Base-by-base conservation (phyloP, 164 flowering plant species). In the Taxillus chinensis region DNA sequence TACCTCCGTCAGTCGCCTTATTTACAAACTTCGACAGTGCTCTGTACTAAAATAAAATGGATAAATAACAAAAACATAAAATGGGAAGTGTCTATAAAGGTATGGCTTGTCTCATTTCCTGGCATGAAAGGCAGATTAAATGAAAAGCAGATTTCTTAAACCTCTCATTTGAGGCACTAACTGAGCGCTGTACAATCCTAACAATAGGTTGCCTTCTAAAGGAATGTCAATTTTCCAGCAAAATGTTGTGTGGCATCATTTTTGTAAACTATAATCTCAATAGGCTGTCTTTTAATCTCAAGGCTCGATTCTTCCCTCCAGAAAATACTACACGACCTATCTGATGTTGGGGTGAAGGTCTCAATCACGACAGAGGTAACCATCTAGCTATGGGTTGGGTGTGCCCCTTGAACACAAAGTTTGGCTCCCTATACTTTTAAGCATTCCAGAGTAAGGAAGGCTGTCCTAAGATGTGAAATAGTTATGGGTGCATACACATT, bases 1-100 rank as follows among this genome's bases (percentile, higher is more conserved):
- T 81, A 65, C 97, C 95, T 57, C 97, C 95, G 80, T 95, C 99
- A 53, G 99, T 96, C 16, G 86, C 89, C 70, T 83, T 89, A 77
- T 89, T 95, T 62, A 95, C 89, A 76, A 90, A 86, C 72, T 83
- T 89, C 58, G 89, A 74, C 55, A 95, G 76, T 1, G 87, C 87
- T 73, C 99, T 95, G 87, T 83, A 80, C 56, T 60, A 41, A 48
- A 67, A 45, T 55, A 64, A 41, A 15, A 60, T 48, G 41, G 56
- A 48, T 45, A 67, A 67, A 27, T 41, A 45, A 12, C 59, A 52
- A 12, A 39, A 64, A 55, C 7, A 67, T 9, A 45, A 48, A 3
- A 54, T 8, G n/a, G 54, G 27, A 5, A 48, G 5, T 15, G 7
- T 52, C 9, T 5, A 6, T 5, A 52, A 6, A 4, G 8, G 37